Base-by-base conservation (phyloP, 495 filamentous ascomycete species). In the Niebla homalea region DNA sequence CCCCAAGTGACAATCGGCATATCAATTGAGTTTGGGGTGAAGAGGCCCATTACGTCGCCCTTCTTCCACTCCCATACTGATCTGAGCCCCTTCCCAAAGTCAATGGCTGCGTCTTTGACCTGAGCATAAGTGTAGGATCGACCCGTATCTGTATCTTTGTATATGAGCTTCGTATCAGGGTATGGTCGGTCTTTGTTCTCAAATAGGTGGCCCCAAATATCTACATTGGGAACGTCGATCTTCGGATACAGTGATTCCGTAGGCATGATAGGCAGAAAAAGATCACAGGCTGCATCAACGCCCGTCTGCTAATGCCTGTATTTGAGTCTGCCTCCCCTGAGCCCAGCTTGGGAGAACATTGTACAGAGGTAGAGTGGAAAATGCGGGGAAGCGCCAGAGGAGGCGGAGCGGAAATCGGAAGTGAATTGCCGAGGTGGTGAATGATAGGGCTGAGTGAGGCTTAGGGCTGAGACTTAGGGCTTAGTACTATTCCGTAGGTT, bases 1-100 rank as follows among this genome's bases (percentile, higher is more conserved):
- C 89, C 90, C 74, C 85, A 89, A 62, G 71, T 85, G 43, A 92
- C 64, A 4, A 72, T 67, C 18, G 83, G 74, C 29, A 79, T 79
- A 61, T 90, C 85, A 56, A 90, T 80, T 58, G 73, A 77, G 60
- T 90, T 94, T 40, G 86, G 81, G 3, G 80, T 79, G 62, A 73
- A 81, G 37, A 90, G 64, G 6, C 73, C 79, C 5, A 92, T 64
- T 5, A 86, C 81, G 61, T 89, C 87, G 51, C 87, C 87, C 59
- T 83, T 89, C 52, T 75, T 72, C 85, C 87, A 96, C 41, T 79
- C 71, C 71, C 77, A 94, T 26, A 70, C 52, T n/a, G 73, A 70
- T 59, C 79, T 81, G 11, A 97, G 70, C 0, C 88, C 92, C 45
- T 79, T 78, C 22, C 87, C 92, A 58, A 97, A 93, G 20, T 80